A percentile compares a stretch with the other conserved stretches of the same genome.
phyloP scores from a whole-genome alignment of 2,329 filamentous ascomycete genomes.

The Penicillium rolfsii region DNA sequence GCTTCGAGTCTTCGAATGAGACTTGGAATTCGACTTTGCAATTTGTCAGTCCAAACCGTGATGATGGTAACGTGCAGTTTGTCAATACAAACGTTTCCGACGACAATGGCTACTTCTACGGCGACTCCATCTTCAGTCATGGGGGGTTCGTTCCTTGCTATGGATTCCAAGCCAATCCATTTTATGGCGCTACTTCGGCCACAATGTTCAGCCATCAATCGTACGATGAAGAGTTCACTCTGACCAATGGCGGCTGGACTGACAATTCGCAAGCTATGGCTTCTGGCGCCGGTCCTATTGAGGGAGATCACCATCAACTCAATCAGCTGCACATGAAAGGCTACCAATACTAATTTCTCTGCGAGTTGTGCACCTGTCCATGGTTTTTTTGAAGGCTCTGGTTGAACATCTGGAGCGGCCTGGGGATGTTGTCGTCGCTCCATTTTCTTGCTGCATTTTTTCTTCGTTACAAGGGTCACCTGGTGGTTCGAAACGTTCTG shows the following conservation, averaged over 20 bases:
- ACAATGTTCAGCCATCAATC: slow-evolving; percentile 28
- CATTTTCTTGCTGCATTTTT: too few relatives aligned
- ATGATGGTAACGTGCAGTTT: too few relatives aligned
- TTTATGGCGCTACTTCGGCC: slow-evolving; percentile 33
- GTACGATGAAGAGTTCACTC: slow-evolving; percentile 23
- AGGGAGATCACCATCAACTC: slow-evolving; percentile 29
- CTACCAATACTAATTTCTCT: too few relatives aligned
- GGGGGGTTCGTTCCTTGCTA: not conserved
- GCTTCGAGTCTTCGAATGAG: slow-evolving; percentile 15
- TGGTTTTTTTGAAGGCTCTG: too few relatives aligned
- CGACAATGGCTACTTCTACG: slow-evolving; percentile 27
- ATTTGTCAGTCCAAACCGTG: slow-evolving; percentile 19
- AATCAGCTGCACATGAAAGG: too few relatives aligned
- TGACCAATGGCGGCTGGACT: slow-evolving; percentile 23
- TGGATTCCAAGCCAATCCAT: slow-evolving; percentile 40
- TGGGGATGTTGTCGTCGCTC: too few relatives aligned
- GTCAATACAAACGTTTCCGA: too few relatives aligned
- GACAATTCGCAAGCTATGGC: slow-evolving; percentile 27
- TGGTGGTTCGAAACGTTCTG: not conserved
- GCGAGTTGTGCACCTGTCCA: not conserved
- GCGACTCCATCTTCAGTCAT: slow-evolving; percentile 12
- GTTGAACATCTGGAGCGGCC: too few relatives aligned
- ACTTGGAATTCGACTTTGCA: slow-evolving; percentile 31
- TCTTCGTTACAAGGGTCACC: too few relatives aligned
- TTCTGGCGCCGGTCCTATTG: slow-evolving; percentile 41